Conservation (phyloP, 371 early-diverging fungal genomes). For the Mucor plumbeus region DNA sequence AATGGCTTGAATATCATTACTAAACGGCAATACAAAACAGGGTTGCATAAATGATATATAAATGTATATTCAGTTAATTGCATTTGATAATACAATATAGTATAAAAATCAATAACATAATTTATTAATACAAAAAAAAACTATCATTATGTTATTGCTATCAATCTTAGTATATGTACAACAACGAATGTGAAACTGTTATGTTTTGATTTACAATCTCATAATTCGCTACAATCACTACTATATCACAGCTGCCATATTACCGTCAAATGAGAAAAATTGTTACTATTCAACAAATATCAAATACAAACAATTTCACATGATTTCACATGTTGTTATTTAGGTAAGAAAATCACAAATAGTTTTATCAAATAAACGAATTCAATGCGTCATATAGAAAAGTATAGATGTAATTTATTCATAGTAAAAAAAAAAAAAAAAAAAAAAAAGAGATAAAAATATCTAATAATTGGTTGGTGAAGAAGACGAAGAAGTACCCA, state of each 20-base stretch:
- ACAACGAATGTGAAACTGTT: neutral
- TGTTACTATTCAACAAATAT: neutral
- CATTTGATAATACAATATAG: neutral
- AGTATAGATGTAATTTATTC: conserved; percentile 1
- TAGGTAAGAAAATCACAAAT: neutral
- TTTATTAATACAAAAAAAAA: neutral
- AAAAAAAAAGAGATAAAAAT: conserved; percentile 10
- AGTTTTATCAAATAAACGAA: neutral
- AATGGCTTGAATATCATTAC: conserved; percentile 9
- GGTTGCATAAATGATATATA: neutral
- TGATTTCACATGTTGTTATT: conserved; percentile 17
- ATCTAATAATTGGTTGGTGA: conserved; percentile 4
- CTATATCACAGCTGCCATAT: neutral
- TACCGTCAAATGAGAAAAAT: neutral
- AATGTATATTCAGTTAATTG: neutral
- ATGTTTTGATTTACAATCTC: neutral
- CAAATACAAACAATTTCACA: conserved; percentile 12
- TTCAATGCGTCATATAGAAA: conserved; percentile 3
- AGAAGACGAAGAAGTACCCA: conserved; percentile 17
- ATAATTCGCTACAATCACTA: neutral
- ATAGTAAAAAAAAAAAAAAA: neutral
- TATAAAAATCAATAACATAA: neutral
- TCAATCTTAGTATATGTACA: neutral
- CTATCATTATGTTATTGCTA: neutral
- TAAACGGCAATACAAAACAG: neutral